Evolutionary conservation across 177 flowering plant species (phyloP), one percentile per base, ranked within the genome.

Genomic region (Vitis hybrid): DNA sequence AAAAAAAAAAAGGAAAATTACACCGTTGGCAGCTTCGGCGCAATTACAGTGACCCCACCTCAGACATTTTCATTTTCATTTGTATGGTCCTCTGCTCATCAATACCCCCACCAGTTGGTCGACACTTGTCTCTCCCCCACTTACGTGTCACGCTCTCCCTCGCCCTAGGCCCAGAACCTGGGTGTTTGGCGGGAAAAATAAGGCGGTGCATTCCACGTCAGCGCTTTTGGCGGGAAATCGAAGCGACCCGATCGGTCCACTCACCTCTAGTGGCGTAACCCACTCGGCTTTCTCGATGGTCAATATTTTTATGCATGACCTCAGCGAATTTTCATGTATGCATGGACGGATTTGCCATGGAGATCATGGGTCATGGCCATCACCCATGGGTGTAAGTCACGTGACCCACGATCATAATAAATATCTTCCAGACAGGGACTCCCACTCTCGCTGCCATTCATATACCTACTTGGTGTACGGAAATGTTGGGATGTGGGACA

Each of bases 211-310:
- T 3, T 59, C 82, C 76, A 73, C 80, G 70, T 67, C 57, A 52
- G 70, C 84, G 59, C 1, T 50, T 45, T 70, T 77, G 81, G 85
- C 82, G 85, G 85, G 81, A 79, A 77, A 71, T 5, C 62, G 71
- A 77, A 65, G 76, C 79, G 53, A 72, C 51, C 74, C 59, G 12
- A 67, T 26, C 73, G 68, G 69, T 50, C 77, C 81, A 71, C 76
- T 66, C 69, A 74, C 62, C 72, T n/a, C 10, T 16, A 51, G 22
- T 80, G 73, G 73, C 82, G 74, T 80, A 68, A 9, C 70, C 59
- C 67, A 75, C 78, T 60, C 39, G 68, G 2, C 76, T 55, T 48
- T 67, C 60, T 63, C 61, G 16, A 51, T 65, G 63, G 50, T 51
- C 50, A 22, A 3, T 29, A 13, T 50, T 45, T 16, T 54, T 15